Percentiles rank a stretch among this genome's conserved stretches.
Evolutionary conservation across 2,329 filamentous ascomycete species (phyloP).

Genomic region (Drechmeria coniospora): DNA sequence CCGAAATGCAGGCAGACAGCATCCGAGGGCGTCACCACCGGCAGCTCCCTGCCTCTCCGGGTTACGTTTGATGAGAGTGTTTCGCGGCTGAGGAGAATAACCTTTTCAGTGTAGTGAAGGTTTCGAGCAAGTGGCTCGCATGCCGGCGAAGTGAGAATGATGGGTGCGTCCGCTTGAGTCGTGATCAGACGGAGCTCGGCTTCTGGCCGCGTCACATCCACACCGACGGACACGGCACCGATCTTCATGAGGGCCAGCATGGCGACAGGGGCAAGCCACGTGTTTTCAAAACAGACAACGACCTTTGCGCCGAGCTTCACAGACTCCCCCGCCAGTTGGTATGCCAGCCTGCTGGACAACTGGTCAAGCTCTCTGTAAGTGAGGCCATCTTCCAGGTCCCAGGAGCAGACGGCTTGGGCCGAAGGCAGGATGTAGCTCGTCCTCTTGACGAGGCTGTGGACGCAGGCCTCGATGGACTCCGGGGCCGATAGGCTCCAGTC

Average conservation of each 20-base stretch:
- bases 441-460: constrained; percentile 25
- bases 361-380: constrained; percentile 22
- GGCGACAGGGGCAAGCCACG: constrained; percentile 8
- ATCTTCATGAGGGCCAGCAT: constrained; percentile 10
- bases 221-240: constrained; percentile 10
- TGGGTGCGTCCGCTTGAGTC: constrained; percentile 4
- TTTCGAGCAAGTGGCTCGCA: constrained; percentile 3
- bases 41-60: constrained; percentile 2
- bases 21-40: constrained; percentile 4
- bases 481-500: too few relatives aligned
- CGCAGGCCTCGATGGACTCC: constrained; percentile 11
- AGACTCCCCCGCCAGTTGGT: constrained; percentile 6
- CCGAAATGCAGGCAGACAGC: constrained; percentile 29
- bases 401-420: constrained; percentile 23
- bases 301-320: constrained; percentile 11
- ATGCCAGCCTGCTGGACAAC: constrained; percentile 4
- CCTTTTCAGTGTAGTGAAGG: constrained; percentile 1
- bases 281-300: constrained; percentile 11
- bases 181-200: constrained; percentile 7
- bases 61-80: too few relatives aligned
- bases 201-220: constrained; percentile 10
- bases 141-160: constrained; percentile 8
- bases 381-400: constrained; percentile 27
- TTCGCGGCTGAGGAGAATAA: constrained; percentile 2
- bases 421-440: constrained; percentile 16